These are phyloP conservation scores for Chlamydomonas applanata DNA, from an alignment of 139 green algal species.

Conservation along the genomic window DNA sequence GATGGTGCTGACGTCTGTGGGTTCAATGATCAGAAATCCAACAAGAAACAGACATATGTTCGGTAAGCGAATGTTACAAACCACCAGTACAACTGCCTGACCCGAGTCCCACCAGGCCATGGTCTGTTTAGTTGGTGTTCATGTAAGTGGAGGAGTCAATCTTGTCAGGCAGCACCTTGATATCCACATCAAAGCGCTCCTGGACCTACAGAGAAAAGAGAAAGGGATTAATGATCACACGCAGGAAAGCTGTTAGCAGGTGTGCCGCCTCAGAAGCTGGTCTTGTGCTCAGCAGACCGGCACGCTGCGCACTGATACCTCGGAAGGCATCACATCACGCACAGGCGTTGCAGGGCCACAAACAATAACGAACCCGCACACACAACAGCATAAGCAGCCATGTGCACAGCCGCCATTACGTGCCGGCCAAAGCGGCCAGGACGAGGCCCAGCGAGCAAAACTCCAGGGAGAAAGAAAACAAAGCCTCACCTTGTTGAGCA, in stretches of 20 bases:
- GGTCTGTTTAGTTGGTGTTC: conserved; percentile 50
- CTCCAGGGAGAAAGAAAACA: too few species aligned
- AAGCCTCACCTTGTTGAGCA: conserved; percentile 69
- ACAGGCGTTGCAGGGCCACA: neutral
- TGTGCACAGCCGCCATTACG: too few species aligned
- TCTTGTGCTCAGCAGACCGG: neutral
- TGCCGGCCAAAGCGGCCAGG: too few species aligned
- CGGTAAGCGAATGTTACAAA: neutral
- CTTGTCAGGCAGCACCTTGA: conserved; percentile 92
- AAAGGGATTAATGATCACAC: neutral
- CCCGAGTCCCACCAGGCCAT: too few species aligned
- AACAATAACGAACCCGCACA: too few species aligned
- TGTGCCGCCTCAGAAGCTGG: neutral
- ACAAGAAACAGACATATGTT: too few species aligned
- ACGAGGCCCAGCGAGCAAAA: too few species aligned
- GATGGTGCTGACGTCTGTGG: too few species aligned
- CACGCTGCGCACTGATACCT: neutral
- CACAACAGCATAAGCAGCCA: too few species aligned
- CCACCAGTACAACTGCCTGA: neutral
- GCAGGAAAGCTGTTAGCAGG: neutral
- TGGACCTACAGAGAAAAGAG: conserved; percentile 58
- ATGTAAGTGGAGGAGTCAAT: conserved; percentile 78
- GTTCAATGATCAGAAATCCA: too few species aligned
- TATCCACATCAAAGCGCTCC: conserved; percentile 98
- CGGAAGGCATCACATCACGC: neutral